Evolutionary conservation across 139 green algal species (phyloP).

Genomic region (Auxenochlorella pyrenoidosa): DNA sequence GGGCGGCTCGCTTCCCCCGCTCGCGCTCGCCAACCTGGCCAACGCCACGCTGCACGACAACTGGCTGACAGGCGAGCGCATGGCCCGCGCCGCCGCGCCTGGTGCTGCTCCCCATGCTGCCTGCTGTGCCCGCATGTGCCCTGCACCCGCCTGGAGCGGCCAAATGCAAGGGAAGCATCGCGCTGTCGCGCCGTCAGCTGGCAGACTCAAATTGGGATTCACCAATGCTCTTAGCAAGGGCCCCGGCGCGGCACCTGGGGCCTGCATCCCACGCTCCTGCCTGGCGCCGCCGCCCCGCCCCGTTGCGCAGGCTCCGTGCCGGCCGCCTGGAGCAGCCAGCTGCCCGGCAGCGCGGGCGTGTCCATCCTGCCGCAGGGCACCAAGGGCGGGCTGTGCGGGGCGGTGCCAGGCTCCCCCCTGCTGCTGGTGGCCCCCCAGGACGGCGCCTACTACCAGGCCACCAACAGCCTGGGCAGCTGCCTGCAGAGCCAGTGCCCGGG

Average conservation of each 20-base stretch:
- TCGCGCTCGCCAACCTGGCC: background rate
- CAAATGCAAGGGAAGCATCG: too few species aligned
- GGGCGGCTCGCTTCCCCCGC: background rate
- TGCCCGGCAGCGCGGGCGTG: background rate
- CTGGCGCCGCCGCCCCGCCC: too few species aligned
- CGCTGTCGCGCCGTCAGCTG: too few species aligned
- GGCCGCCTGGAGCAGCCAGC: slow-evolving; percentile 3
- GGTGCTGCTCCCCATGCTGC: too few species aligned
- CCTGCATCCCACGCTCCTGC: too few species aligned
- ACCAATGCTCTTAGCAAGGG: too few species aligned
- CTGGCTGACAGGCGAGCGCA: slow-evolving; percentile 1
- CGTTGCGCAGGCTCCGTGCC: slow-evolving; percentile 18
- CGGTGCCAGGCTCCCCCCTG: background rate
- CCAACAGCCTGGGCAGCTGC: slow-evolving; percentile 32
- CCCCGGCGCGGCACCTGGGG: too few species aligned
- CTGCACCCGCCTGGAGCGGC: background rate
- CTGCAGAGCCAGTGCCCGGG: background rate
- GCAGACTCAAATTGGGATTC: too few species aligned
- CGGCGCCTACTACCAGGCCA: background rate
- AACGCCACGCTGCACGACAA: slow-evolving; percentile 13
- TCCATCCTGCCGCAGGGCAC: slow-evolving; percentile 37
- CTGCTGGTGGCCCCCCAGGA: background rate
- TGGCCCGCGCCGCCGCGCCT: background rate
- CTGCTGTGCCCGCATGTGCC: too few species aligned
- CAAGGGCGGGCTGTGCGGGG: slow-evolving; percentile 24